These are phyloP conservation scores for Glycine tomentella DNA, from an alignment of 306 rosid species.

Conservation along the genomic window DNA sequence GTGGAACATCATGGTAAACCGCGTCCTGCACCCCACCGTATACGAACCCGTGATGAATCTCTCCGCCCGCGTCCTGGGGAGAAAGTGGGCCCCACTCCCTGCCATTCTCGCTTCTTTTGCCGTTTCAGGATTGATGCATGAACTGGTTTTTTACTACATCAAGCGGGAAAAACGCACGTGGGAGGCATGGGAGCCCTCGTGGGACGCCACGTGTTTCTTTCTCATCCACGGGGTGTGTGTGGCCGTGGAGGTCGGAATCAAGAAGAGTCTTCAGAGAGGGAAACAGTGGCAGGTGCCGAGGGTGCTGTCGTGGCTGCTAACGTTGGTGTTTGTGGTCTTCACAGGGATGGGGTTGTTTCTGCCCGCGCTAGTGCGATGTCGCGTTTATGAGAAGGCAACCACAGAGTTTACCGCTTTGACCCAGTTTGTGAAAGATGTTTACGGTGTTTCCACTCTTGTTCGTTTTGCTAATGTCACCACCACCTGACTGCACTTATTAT, in stretches of 20 bases:
- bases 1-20: slow-evolving; percentile 50
- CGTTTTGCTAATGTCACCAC: neutral
- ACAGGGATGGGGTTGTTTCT: slow-evolving; percentile 42
- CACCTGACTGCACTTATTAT: neutral
- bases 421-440: neutral
- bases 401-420: slow-evolving; percentile 33
- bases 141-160: slow-evolving; percentile 45
- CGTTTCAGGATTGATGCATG: slow-evolving; percentile 50
- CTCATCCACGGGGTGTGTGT: slow-evolving; percentile 45
- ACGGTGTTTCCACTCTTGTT: neutral
- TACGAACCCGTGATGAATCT: slow-evolving; percentile 30
- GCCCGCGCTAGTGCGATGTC: slow-evolving; percentile 48
- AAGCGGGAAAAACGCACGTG: slow-evolving; percentile 50
- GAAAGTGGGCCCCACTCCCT: slow-evolving; percentile 49
- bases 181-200: slow-evolving; percentile 55
- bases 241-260: slow-evolving; percentile 30
- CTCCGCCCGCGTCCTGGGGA: neutral
- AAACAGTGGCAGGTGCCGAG: slow-evolving; percentile 23
- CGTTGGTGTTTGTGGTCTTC: slow-evolving; percentile 31
- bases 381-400: slow-evolving; percentile 38
- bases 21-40: slow-evolving; percentile 40
- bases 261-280: slow-evolving; percentile 17
- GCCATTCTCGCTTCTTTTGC: slow-evolving; percentile 27
- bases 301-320: slow-evolving; percentile 26
- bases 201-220: slow-evolving; percentile 50